Evolutionary conservation across 2,329 filamentous ascomycete species (phyloP).

Genomic region (Biscogniauxia marginata): DNA sequence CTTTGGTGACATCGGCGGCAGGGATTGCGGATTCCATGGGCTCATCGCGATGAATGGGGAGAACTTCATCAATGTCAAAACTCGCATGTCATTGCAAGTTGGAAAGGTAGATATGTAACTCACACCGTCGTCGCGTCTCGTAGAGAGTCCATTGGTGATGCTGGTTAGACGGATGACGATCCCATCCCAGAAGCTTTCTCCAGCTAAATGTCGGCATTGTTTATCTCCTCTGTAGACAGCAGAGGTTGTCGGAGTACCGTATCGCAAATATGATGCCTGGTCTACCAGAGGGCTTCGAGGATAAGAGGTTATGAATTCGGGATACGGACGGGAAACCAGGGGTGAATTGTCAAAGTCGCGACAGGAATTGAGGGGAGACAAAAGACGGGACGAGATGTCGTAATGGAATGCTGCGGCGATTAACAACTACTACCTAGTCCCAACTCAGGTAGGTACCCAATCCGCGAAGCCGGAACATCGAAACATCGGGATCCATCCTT

Average conservation of each 20-base stretch:
- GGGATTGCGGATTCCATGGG: conserved; percentile 66
- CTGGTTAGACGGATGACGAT: conserved; percentile 31
- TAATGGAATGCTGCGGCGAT: too few species aligned
- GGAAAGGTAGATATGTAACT: conserved; percentile 20
- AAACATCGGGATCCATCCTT: not conserved
- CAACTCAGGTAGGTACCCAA: too few species aligned
- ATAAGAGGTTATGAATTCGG: too few species aligned
- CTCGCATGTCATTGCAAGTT: not conserved
- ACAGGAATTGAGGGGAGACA: not conserved
- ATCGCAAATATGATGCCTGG: too few species aligned
- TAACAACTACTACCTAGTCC: too few species aligned
- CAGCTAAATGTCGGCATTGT: conserved; percentile 33
- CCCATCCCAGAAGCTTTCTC: conserved; percentile 35
- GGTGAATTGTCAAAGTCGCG: not conserved
- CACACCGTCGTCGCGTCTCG: conserved; percentile 46
- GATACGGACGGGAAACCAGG: too few species aligned
- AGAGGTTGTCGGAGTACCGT: too few species aligned
- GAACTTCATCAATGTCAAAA: conserved; percentile 46
- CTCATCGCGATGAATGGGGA: conserved; percentile 61
- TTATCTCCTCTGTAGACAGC: too few species aligned
- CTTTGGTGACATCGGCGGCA: conserved; percentile 78
- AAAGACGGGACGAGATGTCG: too few species aligned
- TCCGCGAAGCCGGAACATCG: too few species aligned
- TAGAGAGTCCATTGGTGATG: conserved; percentile 38
- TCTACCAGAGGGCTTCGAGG: too few species aligned